Conservation (phyloP, 2,329 filamentous ascomycete species). For the Sporothrix globosa region DNA sequence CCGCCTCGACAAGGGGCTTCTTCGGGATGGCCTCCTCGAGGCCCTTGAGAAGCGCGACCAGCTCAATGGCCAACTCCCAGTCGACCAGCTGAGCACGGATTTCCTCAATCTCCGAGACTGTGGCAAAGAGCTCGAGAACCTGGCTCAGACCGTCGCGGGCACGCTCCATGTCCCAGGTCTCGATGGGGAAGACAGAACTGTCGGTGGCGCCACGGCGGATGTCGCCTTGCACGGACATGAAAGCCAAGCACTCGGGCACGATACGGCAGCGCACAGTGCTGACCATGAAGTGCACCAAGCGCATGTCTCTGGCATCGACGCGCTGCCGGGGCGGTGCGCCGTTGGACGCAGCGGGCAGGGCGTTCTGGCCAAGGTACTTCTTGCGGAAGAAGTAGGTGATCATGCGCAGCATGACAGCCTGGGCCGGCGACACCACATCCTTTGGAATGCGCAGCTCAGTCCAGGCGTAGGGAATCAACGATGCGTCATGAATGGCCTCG, state of each 20-base stretch:
- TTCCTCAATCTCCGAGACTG: conserved; percentile 80
- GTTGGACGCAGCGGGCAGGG: conserved; percentile 39
- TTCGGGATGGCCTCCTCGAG: conserved; percentile 87
- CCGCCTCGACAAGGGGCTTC: conserved; percentile 64
- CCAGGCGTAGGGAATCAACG: conserved; percentile 88
- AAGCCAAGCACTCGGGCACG: conserved; percentile 89
- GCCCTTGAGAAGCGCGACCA: conserved; percentile 83
- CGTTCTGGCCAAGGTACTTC: conserved; percentile 44
- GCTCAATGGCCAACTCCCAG: conserved; percentile 88
- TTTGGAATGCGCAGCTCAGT: conserved; percentile 89
- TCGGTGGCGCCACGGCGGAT: conserved; percentile 77
- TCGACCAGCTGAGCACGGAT: conserved; percentile 84
- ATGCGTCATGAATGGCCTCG: conserved; percentile 86
- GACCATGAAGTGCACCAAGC: conserved; percentile 83
- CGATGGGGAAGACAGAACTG: conserved; percentile 86
- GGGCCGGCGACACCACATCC: conserved; percentile 93
- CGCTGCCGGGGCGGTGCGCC: not conserved
- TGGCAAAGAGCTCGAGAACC: conserved; percentile 90
- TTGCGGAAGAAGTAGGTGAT: conserved; percentile 83
- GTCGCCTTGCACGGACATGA: conserved; percentile 90
- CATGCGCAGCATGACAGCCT: conserved; percentile 88
- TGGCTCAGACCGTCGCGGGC: conserved; percentile 94
- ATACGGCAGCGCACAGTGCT: conserved; percentile 90
- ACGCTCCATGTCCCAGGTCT: conserved; percentile 96
- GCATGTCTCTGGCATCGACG: conserved; percentile 60